These are phyloP conservation scores for Verticillium alfalfae DNA, from an alignment of 2,329 filamentous ascomycete genomes.

Conservation along the genomic window DNA sequence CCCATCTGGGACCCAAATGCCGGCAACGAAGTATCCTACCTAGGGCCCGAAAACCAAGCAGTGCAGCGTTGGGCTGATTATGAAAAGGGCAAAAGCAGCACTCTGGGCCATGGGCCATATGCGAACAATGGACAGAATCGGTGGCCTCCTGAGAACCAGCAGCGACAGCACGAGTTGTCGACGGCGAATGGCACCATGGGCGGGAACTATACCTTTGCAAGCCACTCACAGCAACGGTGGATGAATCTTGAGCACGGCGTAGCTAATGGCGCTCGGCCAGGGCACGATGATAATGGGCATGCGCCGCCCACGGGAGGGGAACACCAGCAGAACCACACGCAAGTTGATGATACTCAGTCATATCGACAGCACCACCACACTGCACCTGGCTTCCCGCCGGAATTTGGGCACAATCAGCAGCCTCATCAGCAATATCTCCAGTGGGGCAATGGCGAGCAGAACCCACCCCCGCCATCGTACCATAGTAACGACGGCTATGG, in stretches of 20 bases:
- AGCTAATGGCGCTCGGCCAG: background rate
- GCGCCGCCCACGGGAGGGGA: background rate
- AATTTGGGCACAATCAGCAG: background rate
- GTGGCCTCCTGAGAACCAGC: slow-evolving; percentile 1
- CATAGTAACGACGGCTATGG: background rate
- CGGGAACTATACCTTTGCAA: background rate
- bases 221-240: background rate
- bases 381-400: background rate
- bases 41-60: slow-evolving; percentile 29
- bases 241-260: background rate
- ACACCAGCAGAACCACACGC: background rate
- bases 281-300: background rate
- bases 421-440: background rate
- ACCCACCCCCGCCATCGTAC: background rate
- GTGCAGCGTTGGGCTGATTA: slow-evolving; percentile 18
- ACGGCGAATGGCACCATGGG: background rate
- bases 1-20: slow-evolving; percentile 51
- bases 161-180: slow-evolving; percentile 2
- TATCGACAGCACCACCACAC: background rate
- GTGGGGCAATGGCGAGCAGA: background rate
- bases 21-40: slow-evolving; percentile 19
- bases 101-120: background rate
- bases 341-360: no score
- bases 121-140: background rate
- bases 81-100: slow-evolving; percentile 8